phyloP scores from a whole-genome alignment of 2,329 filamentous ascomycete genomes.

The Phaeosphaeriaceae sp. region DNA sequence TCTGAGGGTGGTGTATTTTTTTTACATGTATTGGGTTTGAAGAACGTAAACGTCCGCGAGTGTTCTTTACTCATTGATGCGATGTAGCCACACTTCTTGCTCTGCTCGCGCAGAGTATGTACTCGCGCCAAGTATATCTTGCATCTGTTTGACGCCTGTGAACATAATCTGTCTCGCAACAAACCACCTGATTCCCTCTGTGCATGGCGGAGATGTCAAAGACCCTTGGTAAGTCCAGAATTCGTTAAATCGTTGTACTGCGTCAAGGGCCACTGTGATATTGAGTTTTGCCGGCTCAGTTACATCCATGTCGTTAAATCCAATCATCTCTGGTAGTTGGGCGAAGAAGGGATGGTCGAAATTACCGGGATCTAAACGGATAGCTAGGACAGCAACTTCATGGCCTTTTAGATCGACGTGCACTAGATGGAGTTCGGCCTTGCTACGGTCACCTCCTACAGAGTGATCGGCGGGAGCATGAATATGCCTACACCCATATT shows the following conservation, averaged over 20 bases:
- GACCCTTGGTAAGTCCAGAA: conserved; percentile 59
- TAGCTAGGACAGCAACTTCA: conserved; percentile 54
- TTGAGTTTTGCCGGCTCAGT: conserved; percentile 35
- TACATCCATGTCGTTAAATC: conserved; percentile 45
- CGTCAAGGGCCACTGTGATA: conserved; percentile 42
- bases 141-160: conserved; percentile 56
- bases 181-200: conserved; percentile 57
- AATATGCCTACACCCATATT: too few relatives aligned
- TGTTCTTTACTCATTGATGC: conserved; percentile 52
- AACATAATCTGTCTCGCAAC: conserved; percentile 52
- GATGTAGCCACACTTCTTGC: conserved; percentile 57
- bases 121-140: conserved; percentile 53
- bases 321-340: conserved; percentile 51
- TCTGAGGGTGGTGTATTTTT: too few relatives aligned
- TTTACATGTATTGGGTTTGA: too few relatives aligned
- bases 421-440: conserved; percentile 59
- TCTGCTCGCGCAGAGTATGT: conserved; percentile 54
- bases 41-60: too few relatives aligned
- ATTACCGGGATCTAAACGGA: conserved; percentile 55
- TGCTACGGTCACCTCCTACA: conserved; percentile 51
- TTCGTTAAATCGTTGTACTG: conserved; percentile 50
- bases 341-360: conserved; percentile 49
- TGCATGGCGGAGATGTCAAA: conserved; percentile 57
- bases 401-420: conserved; percentile 53
- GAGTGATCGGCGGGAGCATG: conserved; percentile 60